phyloP scores from a whole-genome alignment of 805 yeast species.

The Metschnikowia lachancei region DNA sequence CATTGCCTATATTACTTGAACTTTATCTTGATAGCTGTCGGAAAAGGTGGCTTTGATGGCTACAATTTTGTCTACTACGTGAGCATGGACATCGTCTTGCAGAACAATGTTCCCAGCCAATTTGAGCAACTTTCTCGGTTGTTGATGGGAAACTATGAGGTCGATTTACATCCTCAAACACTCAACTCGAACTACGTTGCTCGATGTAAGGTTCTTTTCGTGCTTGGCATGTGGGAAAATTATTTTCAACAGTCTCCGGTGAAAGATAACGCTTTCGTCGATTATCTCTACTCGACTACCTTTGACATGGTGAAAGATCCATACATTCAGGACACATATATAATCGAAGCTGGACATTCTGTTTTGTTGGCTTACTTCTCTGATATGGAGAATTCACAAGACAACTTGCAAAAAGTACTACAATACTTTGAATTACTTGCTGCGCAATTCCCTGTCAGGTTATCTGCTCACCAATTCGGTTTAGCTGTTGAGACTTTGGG shows the following conservation, averaged over 20 bases:
- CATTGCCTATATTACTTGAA: constrained; percentile 43
- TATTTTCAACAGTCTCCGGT: constrained; percentile 31
- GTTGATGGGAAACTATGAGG: constrained; percentile 37
- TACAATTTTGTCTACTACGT: constrained; percentile 59
- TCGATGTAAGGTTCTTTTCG: constrained; percentile 43
- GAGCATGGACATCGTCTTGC: constrained; percentile 41
- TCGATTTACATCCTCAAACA: constrained; percentile 27
- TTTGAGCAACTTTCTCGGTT: constrained; percentile 24
- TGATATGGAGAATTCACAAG: constrained; percentile 20
- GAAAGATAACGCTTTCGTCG: constrained; percentile 21
- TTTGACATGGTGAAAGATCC: constrained; percentile 30
- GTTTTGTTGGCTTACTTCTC: constrained; percentile 43
- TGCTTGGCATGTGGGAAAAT: constrained; percentile 48
- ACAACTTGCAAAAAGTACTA: constrained; percentile 22
- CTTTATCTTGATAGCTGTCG: constrained; percentile 51
- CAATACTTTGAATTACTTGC: constrained; percentile 48
- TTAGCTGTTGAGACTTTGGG: constrained; percentile 59
- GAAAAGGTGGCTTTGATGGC: constrained; percentile 62
- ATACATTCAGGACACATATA: constrained; percentile 21
- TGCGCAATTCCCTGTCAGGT: constrained; percentile 52
- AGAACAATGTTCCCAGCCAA: constrained; percentile 14
- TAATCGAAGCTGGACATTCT: constrained; percentile 65
- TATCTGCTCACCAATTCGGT: constrained; percentile 54
- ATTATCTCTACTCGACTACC: constrained; percentile 30
- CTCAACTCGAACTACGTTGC: constrained; percentile 28